Evolutionary conservation across 1,284 basidiomycete genomes (phyloP), one percentile per base, ranked within the genome.

Genomic region (Melampsora americana): DNA sequence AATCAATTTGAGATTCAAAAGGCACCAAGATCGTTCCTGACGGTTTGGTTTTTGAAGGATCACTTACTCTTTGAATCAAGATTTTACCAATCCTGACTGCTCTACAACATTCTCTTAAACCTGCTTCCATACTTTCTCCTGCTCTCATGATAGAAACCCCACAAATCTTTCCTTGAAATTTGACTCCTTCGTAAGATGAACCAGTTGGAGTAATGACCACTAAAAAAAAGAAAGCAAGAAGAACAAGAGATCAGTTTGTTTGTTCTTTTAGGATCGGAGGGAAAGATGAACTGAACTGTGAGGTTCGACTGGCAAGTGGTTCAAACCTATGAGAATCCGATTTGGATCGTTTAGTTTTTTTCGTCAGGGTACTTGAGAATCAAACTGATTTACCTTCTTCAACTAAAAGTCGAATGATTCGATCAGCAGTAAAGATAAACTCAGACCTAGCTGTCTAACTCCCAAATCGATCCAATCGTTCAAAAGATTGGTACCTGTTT

Each of bases 111-210:
- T 98, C 95, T 70, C 95, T 87, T 78, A 99, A 85, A 62, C 95
- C 95, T 7, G 82, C 81, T 76, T 84, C 84, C 84, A 85, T 85
- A 20, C 84, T 82, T 75, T 85, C 84, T 5, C 84, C 84, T 0
- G 84, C 84, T 11, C 84, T 87, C 83, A 96, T 87, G 81, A 97
- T 96, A 1, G 92, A 93, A 32, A 96, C 93, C 20, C 93, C 93
- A 81, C 93, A 95, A 79, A 97, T 96, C 84, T 92, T 92, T 23
- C 94, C 94, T 81, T 94, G 89, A 82, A 96, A 96, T 0, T 90
- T 90, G 5, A 95, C 92, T 20, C 94, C 94, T 73, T 92, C 87
- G 81, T 94, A 96, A 9, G 86, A 86, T 67, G 89, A 87, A 59
- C 93, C 93, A 86, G 92, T 82, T 46, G 84, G 83, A 1, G 84